A percentile compares a stretch with the other conserved stretches of the same genome.
Conservation (phyloP, 345 rosid genomes). For the Citrus reticulata region DNA sequence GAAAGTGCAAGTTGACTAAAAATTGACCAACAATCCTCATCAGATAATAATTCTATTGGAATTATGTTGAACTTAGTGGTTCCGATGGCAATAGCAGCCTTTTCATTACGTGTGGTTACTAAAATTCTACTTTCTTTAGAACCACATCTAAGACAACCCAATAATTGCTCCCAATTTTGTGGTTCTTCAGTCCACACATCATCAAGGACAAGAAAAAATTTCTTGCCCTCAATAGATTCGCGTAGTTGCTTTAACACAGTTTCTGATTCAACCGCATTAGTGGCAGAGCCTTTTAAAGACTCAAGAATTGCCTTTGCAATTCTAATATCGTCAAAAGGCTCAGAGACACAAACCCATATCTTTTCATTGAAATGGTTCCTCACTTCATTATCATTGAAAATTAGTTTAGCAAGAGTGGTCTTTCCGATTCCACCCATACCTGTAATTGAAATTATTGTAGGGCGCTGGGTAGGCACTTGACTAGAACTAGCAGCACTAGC, state of each 20-base stretch:
- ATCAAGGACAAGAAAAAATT: background rate
- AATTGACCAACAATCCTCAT: background rate
- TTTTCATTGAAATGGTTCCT: background rate
- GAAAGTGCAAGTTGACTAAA: background rate
- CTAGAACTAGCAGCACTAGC: no score
- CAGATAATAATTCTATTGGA: background rate
- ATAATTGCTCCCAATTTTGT: background rate
- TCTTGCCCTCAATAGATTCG: background rate
- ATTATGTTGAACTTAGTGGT: background rate
- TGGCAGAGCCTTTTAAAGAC: background rate
- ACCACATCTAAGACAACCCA: no score
- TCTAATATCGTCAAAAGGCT: background rate
- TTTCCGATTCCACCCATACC: no score
- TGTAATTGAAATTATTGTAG: no score
- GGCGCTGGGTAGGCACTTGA: no score
- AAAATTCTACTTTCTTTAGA: no score
- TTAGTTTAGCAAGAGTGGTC: no score
- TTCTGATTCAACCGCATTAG: background rate
- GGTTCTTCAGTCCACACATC: background rate
- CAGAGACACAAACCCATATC: background rate
- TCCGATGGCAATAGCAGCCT: background rate
- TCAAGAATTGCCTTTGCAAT: background rate
- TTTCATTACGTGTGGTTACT: background rate
- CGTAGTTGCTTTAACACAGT: background rate
- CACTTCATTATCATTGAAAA: no score